These are phyloP conservation scores for Turnera subulata DNA, from an alignment of 345 rosid genomes.

Conservation along the genomic window DNA sequence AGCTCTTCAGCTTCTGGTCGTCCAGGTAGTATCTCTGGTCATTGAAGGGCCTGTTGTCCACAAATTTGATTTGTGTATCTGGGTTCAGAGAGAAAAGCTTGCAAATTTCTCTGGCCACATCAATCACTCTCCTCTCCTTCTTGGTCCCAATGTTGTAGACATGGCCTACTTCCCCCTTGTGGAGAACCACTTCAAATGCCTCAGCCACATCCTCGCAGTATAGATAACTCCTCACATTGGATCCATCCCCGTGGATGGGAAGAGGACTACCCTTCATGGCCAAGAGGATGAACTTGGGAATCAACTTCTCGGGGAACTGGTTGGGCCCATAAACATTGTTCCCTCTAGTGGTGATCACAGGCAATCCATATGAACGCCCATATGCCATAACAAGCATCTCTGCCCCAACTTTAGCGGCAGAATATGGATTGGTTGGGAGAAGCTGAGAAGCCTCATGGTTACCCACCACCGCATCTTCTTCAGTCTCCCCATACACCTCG, in stretches of 20 bases:
- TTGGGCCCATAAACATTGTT: constrained; percentile 90
- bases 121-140: constrained; percentile 83
- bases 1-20: constrained; percentile 69
- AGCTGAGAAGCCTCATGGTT: constrained; percentile 92
- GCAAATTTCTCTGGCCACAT: constrained; percentile 75
- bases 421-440: constrained; percentile 93
- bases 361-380: constrained; percentile 82
- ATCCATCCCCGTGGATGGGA: constrained; percentile 89
- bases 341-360: constrained; percentile 90
- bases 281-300: constrained; percentile 81
- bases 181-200: constrained; percentile 83
- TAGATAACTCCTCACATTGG: constrained; percentile 76
- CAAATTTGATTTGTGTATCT: constrained; percentile 60
- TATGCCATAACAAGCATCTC: constrained; percentile 98
- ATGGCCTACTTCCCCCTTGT: constrained; percentile 89
- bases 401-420: constrained; percentile 88
- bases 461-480: constrained; percentile 90
- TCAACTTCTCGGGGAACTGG: constrained; percentile 86
- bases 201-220: constrained; percentile 96
- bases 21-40: constrained; percentile 96
- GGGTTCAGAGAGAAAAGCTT: constrained; percentile 66
- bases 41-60: constrained; percentile 82
- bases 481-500: constrained; percentile 90
- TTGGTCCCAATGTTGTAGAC: constrained; percentile 84
- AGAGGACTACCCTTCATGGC: constrained; percentile 70